Base-by-base conservation (phyloP, 139 green algal species). In the Eudorina sp. region DNA sequence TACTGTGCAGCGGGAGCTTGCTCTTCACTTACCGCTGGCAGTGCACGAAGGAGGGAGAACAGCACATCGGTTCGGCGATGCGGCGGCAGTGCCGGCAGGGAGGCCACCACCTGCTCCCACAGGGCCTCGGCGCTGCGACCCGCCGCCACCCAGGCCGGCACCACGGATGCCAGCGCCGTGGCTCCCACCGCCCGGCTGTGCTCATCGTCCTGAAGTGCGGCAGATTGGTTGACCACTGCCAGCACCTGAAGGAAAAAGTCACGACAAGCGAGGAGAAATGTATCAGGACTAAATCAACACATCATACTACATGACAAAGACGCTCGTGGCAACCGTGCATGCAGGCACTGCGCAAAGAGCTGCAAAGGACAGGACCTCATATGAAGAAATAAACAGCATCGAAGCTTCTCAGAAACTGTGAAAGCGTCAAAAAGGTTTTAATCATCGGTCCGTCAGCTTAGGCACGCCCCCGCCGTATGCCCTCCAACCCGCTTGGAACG, bases 381-480 rank as follows among this genome's bases (percentile, higher is more conserved):
- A 78, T 76, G 36, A 87, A 81, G 72, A 83, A 85, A 84, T 91
- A 60, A 75, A 82, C 81, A 91, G 89, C 81, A 88, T 48, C 76
- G 11, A n/a, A n/a, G 45, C 55, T 40, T 93, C 68, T 76, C 92
- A 93, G 89, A 80, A 95, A 95, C 92, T 95, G 92, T 95, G 90
- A 93, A 95, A 93, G 92, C 92, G 60, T 80, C 51, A 78, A 80
- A 53, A 66, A 69, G 45, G 29, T 29, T 90, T 75, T 92, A 91
- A 94, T 93, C 92, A 90, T 90, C 38, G 74, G 92, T 87, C 90
- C 45, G 16, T n/a, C n/a, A n/a, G n/a, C n/a, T n/a, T n/a, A n/a
- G n/a, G n/a, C n/a, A n/a, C n/a, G n/a, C n/a, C n/a, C n/a, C n/a
- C n/a, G n/a, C n/a, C n/a, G n/a, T n/a, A n/a, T n/a, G n/a, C n/a